These are phyloP conservation scores for Suillus occidentalis DNA, from an alignment of 768 basidiomycete genomes.

Conservation along the genomic window DNA sequence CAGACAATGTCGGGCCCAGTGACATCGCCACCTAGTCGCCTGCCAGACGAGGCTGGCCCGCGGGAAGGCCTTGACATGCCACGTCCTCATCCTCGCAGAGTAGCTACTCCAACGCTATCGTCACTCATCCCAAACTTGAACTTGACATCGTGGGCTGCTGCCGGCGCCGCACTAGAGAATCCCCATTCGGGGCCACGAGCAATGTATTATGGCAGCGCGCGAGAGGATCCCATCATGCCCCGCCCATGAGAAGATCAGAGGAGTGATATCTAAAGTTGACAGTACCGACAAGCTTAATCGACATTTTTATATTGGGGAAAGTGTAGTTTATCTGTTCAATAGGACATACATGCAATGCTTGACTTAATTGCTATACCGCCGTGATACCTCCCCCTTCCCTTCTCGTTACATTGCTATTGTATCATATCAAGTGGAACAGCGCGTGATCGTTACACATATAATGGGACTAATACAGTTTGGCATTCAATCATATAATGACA, in stretches of 20 bases:
- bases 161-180: constrained; percentile 23
- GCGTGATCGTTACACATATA: background rate
- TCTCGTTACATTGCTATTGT: background rate
- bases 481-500: too few relatives aligned
- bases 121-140: constrained; percentile 32
- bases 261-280: constrained; percentile 21
- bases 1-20: constrained; percentile 26
- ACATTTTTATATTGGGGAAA: background rate
- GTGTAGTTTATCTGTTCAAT: background rate
- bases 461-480: background rate
- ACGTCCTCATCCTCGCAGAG: constrained; percentile 22
- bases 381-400: background rate
- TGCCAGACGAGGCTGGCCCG: constrained; percentile 8
- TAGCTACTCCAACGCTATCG: constrained; percentile 21
- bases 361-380: background rate
- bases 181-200: background rate
- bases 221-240: constrained; percentile 23
- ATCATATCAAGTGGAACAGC: background rate
- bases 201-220: constrained; percentile 4
- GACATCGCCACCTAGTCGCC: constrained; percentile 8
- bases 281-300: background rate
- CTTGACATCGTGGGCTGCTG: constrained; percentile 33
- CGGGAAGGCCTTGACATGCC: constrained; percentile 12
- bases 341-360: background rate
- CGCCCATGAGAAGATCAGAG: constrained; percentile 27